These are phyloP conservation scores for Pestalotiopsis sp. DNA, from an alignment of 2,329 filamentous ascomycete genomes.

Conservation along the genomic window DNA sequence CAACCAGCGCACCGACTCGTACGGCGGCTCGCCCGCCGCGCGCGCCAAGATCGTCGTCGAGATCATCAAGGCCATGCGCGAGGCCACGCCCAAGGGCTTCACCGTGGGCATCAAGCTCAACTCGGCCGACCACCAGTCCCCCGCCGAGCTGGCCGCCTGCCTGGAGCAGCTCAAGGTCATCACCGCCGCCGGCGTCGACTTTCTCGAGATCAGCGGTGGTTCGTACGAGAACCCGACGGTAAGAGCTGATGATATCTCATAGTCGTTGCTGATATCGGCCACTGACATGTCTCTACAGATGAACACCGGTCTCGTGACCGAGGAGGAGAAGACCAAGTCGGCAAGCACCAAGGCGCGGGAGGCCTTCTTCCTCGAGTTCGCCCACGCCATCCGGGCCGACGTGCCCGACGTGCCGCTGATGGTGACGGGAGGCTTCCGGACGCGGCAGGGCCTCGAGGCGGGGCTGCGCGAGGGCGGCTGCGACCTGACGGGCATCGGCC, in stretches of 20 bases:
- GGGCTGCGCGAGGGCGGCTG: constrained; percentile 13
- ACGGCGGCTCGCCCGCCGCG: constrained; percentile 52
- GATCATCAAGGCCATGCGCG: constrained; percentile 44
- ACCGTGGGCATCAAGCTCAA: constrained; percentile 58
- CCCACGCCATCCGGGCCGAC: constrained; percentile 46
- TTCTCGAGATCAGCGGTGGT: constrained; percentile 68
- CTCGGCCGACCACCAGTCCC: constrained; percentile 54
- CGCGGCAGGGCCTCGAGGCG: constrained; percentile 21
- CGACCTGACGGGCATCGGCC: constrained; percentile 15
- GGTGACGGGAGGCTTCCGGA: constrained; percentile 66
- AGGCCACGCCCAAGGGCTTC: constrained; percentile 42
- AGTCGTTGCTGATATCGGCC: not conserved
- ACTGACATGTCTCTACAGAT: constrained; percentile 3
- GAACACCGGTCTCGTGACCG: not conserved
- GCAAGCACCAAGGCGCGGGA: constrained; percentile 57
- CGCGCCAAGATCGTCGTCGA: constrained; percentile 53
- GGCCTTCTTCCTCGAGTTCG: constrained; percentile 69
- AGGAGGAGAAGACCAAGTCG: constrained; percentile 8
- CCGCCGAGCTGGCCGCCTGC: constrained; percentile 38
- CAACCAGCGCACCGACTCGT: constrained; percentile 55
- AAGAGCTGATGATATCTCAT: constrained; percentile 16
- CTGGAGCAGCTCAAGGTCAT: constrained; percentile 56
- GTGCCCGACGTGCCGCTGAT: constrained; percentile 42
- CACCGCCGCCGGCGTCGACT: constrained; percentile 56
- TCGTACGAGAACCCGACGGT: constrained; percentile 56